These are phyloP conservation scores for Penicillium daleae DNA, from an alignment of 495 filamentous ascomycete genomes.

Conservation along the genomic window DNA sequence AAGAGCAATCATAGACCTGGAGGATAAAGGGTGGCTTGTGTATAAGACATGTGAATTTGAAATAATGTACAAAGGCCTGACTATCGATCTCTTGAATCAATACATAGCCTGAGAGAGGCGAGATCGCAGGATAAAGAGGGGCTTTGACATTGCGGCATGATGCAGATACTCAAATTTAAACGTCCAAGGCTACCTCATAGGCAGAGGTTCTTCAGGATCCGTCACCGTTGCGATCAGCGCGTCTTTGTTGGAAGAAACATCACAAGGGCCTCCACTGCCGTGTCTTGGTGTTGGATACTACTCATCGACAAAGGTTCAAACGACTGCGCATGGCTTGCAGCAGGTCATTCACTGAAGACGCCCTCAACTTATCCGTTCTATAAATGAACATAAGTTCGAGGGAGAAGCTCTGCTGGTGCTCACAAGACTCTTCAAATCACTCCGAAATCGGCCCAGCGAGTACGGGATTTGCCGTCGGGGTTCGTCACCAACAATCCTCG, in stretches of 20 bases:
- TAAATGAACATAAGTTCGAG: neutral
- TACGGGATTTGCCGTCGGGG: neutral
- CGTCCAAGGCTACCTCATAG: neutral
- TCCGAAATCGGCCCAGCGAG: neutral
- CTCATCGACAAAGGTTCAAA: neutral
- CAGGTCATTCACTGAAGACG: neutral
- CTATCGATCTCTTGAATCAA: neutral
- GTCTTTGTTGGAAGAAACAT: neutral
- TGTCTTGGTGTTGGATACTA: neutral
- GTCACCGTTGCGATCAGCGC: neutral
- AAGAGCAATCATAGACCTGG: neutral
- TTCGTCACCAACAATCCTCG: neutral
- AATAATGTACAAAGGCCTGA: constrained; percentile 6
- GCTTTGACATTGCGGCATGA: neutral
- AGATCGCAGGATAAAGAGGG: neutral
- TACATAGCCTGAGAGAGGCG: neutral
- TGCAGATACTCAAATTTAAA: neutral
- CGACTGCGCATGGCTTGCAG: neutral
- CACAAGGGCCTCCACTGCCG: neutral
- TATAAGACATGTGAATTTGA: constrained; percentile 2
- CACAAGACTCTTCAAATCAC: too few relatives aligned
- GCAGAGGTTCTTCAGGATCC: neutral
- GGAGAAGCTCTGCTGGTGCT: neutral
- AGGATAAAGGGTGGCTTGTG: neutral
- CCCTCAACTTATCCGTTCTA: neutral